phyloP scores from a whole-genome alignment of 805 yeast species.

The Kluyveromyces aestuarii region DNA sequence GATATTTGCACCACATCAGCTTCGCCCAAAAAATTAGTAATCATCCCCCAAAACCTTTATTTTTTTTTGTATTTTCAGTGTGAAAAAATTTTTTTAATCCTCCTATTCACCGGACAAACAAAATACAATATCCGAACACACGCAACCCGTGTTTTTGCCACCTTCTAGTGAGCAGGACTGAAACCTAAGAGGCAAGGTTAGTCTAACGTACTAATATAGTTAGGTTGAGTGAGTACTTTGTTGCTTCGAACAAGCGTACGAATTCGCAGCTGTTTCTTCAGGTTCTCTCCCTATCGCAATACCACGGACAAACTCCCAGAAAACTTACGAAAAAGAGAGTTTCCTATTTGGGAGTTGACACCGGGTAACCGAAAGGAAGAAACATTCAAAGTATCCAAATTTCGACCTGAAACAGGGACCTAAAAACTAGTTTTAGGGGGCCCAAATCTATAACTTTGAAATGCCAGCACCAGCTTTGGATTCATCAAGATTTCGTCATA shows the following conservation, averaged over 20 bases:
- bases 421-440: background rate
- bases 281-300: background rate
- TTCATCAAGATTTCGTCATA: constrained; percentile 65
- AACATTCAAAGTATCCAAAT: background rate
- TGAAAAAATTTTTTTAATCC: no score
- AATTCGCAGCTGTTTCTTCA: background rate
- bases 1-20: no score
- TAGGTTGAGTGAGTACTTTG: background rate
- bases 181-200: background rate
- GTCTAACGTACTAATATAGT: background rate
- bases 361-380: background rate
- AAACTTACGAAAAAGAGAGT: background rate
- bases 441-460: background rate
- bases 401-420: background rate
- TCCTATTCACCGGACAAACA: constrained; percentile 3
- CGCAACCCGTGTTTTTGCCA: background rate
- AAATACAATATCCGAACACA: background rate
- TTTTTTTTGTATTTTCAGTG: background rate
- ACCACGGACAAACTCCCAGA: background rate
- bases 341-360: background rate
- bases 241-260: background rate
- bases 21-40: background rate
- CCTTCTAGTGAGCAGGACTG: background rate
- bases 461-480: constrained; percentile 6
- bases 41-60: background rate